These are phyloP conservation scores for Russula compacta DNA, from an alignment of 768 basidiomycete species.

Conservation along the genomic window DNA sequence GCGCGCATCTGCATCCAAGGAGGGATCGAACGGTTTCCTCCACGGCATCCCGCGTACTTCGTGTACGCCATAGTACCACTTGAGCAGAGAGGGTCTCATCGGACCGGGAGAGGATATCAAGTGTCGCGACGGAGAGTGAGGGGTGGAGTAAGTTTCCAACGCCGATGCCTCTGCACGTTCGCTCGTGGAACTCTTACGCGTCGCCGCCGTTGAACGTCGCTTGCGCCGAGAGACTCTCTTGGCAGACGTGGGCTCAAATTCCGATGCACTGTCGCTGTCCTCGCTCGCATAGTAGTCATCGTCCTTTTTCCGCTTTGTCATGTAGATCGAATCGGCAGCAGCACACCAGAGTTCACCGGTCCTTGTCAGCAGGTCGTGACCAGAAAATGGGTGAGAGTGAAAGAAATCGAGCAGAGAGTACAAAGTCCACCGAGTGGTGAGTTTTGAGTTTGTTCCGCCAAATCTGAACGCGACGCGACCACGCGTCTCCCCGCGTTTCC, in stretches of 20 bases:
- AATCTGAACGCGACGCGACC: not conserved
- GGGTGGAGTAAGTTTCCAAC: slow-evolving; percentile 1
- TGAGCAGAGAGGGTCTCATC: slow-evolving; percentile 42
- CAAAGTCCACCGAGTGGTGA: no score
- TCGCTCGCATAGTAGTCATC: not conserved
- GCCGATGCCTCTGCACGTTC: not conserved
- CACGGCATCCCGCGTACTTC: slow-evolving; percentile 81
- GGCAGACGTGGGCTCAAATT: not conserved
- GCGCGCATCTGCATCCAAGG: slow-evolving; percentile 45
- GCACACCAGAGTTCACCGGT: not conserved
- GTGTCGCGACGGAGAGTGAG: slow-evolving; percentile 40
- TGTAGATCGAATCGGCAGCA: not conserved
- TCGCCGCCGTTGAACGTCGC: not conserved
- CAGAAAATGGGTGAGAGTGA: no score
- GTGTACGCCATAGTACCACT: slow-evolving; percentile 67
- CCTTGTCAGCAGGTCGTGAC: no score
- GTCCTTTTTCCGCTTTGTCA: slow-evolving; percentile 7
- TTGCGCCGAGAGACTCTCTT: not conserved
- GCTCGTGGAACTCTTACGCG: not conserved
- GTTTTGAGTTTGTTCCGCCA: no score
- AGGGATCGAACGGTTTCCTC: slow-evolving; percentile 63
- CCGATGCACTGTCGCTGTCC: slow-evolving; percentile 7
- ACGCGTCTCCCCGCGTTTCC: not conserved
- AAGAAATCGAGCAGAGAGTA: no score
- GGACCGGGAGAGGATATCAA: slow-evolving; percentile 32